Percentiles rank a stretch among this genome's conserved stretches.
These are phyloP conservation scores for Teunomyces atbi DNA, from an alignment of 805 yeast species.

Conservation along the genomic window DNA sequence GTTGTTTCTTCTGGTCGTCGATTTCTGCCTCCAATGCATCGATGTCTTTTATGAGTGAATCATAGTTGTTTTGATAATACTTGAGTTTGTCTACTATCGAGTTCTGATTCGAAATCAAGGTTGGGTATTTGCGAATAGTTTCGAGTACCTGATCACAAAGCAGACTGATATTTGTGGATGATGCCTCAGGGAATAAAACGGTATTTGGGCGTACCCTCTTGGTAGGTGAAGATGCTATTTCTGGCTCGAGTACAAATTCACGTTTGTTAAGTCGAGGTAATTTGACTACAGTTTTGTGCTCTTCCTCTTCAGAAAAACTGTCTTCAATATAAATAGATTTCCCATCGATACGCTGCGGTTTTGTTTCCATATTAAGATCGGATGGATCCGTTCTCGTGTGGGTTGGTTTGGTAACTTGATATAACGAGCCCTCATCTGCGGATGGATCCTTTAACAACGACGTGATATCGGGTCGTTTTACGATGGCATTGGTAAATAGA, in stretches of 20 bases:
- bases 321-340: constrained; percentile 31
- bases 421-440: constrained; percentile 49
- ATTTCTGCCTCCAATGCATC: constrained; percentile 41
- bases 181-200: not conserved
- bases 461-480: constrained; percentile 51
- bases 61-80: constrained; percentile 41
- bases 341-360: constrained; percentile 52
- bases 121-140: constrained; percentile 23
- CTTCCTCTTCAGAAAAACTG: constrained; percentile 26
- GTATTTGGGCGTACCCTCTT: constrained; percentile 5
- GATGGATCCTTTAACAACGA: constrained; percentile 60
- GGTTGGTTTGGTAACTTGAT: constrained; percentile 34
- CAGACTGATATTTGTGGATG: constrained; percentile 34
- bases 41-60: constrained; percentile 35
- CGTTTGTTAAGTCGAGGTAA: constrained; percentile 18
- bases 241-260: not conserved
- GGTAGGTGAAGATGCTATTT: constrained; percentile 15
- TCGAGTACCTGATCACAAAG: constrained; percentile 43
- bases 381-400: constrained; percentile 2
- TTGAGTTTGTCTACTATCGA: constrained; percentile 25
- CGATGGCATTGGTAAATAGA: constrained; percentile 62
- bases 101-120: constrained; percentile 20
- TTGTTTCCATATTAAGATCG: constrained; percentile 16
- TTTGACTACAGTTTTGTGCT: constrained; percentile 24
- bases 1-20: constrained; percentile 43